These are phyloP conservation scores for Starmera amethionina DNA, from an alignment of 805 yeast species.

Conservation along the genomic window DNA sequence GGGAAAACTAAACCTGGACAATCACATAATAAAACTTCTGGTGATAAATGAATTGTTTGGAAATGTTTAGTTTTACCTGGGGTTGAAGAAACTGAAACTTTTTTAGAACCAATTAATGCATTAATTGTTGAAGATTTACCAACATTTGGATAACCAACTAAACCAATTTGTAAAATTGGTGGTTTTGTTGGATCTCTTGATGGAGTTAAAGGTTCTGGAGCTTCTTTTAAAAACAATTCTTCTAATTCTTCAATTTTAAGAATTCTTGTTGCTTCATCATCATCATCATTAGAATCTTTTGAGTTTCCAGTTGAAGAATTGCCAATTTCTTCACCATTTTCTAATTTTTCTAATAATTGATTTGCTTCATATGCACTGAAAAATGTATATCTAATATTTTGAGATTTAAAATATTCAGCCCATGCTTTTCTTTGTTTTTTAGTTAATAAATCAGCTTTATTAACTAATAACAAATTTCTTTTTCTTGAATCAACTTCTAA, in stretches of 20 bases:
- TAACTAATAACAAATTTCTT: conserved; percentile 73
- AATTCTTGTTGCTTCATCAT: conserved; percentile 50
- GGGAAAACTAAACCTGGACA: conserved; percentile 99
- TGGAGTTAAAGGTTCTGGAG: conserved; percentile 61
- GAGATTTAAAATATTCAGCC: conserved; percentile 72
- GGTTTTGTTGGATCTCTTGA: conserved; percentile 42
- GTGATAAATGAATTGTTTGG: conserved; percentile 85
- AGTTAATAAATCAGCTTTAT: conserved; percentile 86
- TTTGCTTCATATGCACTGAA: conserved; percentile 88
- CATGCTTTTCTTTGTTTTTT: conserved; percentile 69
- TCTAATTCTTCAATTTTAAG: conserved; percentile 81
- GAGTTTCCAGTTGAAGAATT: conserved; percentile 10
- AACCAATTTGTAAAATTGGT: conserved; percentile 74
- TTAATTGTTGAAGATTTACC: conserved; percentile 98
- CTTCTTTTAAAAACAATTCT: conserved; percentile 59
- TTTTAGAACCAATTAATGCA: conserved; percentile 91
- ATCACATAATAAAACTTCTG: conserved; percentile 82
- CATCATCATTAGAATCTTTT: too few relatives aligned
- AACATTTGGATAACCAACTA: conserved; percentile 96
- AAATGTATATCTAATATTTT: conserved; percentile 75
- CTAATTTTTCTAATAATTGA: conserved; percentile 58
- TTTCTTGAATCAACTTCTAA: conserved; percentile 67
- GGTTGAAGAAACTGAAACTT: conserved; percentile 96
- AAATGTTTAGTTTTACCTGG: conserved; percentile 99
- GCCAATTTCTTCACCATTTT: conserved; percentile 24